Conservation (phyloP, 257 asterid genomes). For the Apocynum venetum region DNA sequence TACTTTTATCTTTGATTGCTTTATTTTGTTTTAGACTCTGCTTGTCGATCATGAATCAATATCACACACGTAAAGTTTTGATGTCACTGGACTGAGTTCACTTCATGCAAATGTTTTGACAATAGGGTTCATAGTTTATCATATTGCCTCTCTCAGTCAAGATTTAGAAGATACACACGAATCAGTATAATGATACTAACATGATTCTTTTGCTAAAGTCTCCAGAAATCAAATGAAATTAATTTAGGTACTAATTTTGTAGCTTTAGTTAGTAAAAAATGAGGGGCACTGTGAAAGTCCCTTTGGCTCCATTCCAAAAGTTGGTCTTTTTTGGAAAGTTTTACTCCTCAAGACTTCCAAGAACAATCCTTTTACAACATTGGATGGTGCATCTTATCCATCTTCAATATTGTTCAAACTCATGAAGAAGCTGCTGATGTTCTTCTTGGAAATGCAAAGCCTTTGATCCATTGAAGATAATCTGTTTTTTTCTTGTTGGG, state of each 20-base stretch:
- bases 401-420: neutral
- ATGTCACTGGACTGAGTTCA: neutral
- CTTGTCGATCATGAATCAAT: neutral
- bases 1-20: too few relatives aligned
- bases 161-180: neutral
- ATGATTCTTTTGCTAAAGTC: neutral
- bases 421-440: constrained; percentile 1
- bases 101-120: neutral
- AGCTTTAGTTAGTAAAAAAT: neutral
- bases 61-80: neutral
- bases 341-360: neutral
- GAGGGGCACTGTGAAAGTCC: neutral
- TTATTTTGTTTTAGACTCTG: too few relatives aligned
- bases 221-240: neutral
- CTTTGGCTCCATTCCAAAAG: constrained; percentile 1
- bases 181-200: neutral
- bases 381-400: neutral
- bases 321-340: neutral
- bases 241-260: neutral
- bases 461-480: neutral
- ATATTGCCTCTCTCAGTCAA: neutral
- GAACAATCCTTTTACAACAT: neutral
- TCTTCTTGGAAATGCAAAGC: constrained; percentile 4
- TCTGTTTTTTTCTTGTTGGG: neutral
- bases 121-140: neutral